A percentile compares a stretch with the other conserved stretches of the same genome.
These are phyloP conservation scores for Balakata baccata DNA, from an alignment of 345 rosid genomes.

Conservation along the genomic window DNA sequence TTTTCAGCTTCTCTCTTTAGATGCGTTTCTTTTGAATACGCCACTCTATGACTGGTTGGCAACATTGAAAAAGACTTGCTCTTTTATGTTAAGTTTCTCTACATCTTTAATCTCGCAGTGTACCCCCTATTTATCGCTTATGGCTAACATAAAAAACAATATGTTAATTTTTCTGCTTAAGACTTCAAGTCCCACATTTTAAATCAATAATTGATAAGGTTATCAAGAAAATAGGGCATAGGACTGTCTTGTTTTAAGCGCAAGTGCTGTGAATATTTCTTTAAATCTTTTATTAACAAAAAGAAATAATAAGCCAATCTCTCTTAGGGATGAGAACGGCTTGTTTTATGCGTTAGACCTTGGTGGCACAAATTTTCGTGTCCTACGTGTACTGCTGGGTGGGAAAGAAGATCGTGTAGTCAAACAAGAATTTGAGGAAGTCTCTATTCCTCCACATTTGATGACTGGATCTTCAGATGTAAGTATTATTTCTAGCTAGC, in stretches of 20 bases:
- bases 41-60: no score
- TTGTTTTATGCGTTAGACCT: conserved; percentile 89
- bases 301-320: background rate
- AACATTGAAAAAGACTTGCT: no score
- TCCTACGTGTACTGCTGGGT: conserved; percentile 75
- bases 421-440: conserved; percentile 76
- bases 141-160: background rate
- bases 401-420: conserved; percentile 60
- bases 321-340: conserved; percentile 73
- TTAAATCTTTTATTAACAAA: background rate
- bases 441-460: conserved; percentile 78
- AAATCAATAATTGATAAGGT: background rate
- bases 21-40: no score
- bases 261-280: background rate
- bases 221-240: background rate
- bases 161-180: background rate
- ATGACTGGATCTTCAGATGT: conserved; percentile 78
- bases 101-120: background rate
- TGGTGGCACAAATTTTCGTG: conserved; percentile 98
- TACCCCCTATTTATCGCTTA: background rate
- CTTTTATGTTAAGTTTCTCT: background rate
- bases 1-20: background rate
- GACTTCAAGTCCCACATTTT: background rate
- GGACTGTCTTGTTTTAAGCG: no score
- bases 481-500: conserved; percentile 25